Base-by-base conservation (phyloP, 208 protist genomes). In the Acanthamoeba lugdunensis region DNA sequence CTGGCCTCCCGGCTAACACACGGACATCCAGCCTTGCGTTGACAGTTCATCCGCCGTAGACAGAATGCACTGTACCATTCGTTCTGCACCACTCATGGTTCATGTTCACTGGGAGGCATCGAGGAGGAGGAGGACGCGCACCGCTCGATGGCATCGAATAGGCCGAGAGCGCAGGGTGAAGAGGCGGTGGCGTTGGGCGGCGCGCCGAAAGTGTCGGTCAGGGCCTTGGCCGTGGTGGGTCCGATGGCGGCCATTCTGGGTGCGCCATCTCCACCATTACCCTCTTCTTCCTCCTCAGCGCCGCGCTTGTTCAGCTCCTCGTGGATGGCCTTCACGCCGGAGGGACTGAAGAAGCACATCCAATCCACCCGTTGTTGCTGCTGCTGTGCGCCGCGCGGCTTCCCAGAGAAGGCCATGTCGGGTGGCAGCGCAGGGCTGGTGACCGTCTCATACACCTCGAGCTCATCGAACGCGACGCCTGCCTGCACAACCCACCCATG, bases 1-100 rank as follows among this genome's bases (percentile, higher is more conserved):
- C 8, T 97, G 96, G 96, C 96, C 96, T 56, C 96, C 96, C 41
- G 90, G 95, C 8, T 96, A 95, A 96, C 28, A 28, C 28, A n/a
- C n/a, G 5, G 18, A 33, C 14, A 30, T 33, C 61, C 21, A 21
- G 4, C 41, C 41, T 48, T 48, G 41, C 41, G 41, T 48, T 48
- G 41, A 48, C 41, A 48, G n/a, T n/a, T n/a, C n/a, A n/a, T n/a
- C n/a, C n/a, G n/a, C n/a, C n/a, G n/a, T n/a, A n/a, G n/a, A n/a
- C n/a, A n/a, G n/a, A n/a, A n/a, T n/a, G n/a, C n/a, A n/a, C n/a
- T n/a, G n/a, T n/a, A n/a, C n/a, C n/a, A n/a, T 71, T 71, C 28
- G 58, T 58, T 21, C 9, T 58, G 54, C 54, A 21, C 18, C 54
- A 48, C 23, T 65, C 58, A 65, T 7, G 58, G 21, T 65, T 21